These are phyloP conservation scores for Pachyrhizus erosus DNA, from an alignment of 306 rosid species.

Conservation along the genomic window DNA sequence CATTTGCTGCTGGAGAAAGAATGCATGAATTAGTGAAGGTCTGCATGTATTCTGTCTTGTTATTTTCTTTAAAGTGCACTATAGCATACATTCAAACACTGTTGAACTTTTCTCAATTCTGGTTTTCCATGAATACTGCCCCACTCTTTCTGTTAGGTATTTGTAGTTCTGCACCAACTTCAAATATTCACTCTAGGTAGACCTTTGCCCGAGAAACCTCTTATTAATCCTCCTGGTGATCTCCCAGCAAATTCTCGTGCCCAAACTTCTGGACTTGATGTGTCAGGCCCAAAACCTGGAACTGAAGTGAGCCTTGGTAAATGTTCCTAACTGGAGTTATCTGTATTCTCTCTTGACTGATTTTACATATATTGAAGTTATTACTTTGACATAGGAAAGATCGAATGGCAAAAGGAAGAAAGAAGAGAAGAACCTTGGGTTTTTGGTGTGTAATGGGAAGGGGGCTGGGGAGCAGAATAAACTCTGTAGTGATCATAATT, in stretches of 20 bases:
- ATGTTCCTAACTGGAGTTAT: constrained; percentile 44
- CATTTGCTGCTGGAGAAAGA: constrained; percentile 81
- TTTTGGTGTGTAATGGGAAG: background rate
- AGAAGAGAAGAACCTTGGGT: background rate
- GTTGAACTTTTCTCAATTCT: constrained; percentile 27
- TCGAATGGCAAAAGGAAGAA: background rate
- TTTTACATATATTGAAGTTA: constrained; percentile 6
- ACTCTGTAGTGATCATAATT: background rate
- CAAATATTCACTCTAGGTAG: constrained; percentile 80
- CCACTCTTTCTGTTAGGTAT: constrained; percentile 57
- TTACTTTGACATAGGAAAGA: background rate
- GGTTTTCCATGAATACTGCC: constrained; percentile 14
- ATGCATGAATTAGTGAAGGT: constrained; percentile 90
- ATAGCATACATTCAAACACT: constrained; percentile 15
- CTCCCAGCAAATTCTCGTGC: constrained; percentile 59
- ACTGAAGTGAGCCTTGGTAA: constrained; percentile 78
- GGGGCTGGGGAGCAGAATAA: background rate
- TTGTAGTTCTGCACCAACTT: constrained; percentile 91
- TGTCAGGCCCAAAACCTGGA: constrained; percentile 75
- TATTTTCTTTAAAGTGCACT: constrained; percentile 1
- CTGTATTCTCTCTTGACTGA: constrained; percentile 26
- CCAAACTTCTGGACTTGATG: constrained; percentile 68
- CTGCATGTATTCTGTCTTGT: constrained; percentile 36
- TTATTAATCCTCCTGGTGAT: constrained; percentile 62
- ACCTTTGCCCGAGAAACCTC: constrained; percentile 79